Base-by-base conservation (phyloP, 495 filamentous ascomycete genomes). In the Neurospora africana region DNA sequence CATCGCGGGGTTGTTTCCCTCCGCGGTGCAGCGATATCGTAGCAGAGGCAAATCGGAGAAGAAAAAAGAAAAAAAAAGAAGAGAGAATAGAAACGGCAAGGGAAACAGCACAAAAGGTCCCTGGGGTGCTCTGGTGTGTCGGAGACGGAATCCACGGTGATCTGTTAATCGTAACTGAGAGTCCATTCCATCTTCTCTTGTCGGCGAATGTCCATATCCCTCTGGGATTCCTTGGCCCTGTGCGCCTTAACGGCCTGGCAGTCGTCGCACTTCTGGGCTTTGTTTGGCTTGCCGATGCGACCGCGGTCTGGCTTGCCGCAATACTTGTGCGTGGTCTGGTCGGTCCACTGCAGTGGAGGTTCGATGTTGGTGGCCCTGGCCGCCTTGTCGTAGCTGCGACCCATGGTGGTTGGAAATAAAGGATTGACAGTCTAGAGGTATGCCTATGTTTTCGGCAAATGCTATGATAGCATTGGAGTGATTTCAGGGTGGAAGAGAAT, bases 241-340 rank as follows among this genome's bases (percentile, higher is more conserved):
- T 68, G 38, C 10, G 75, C 75, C 75, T 79, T 79, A 74, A 79
- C n/a, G 2, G 37, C 68, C 27, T 75, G 43, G 40, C 78, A 80
- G 9, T 65, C 72, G 33, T 75, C 72, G 73, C 78, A 80, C 41
- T 76, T 74, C 43, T 80, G 78, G 7, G 76, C 78, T 69, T 79
- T 78, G 76, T 79, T 79, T 11, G 78, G 73, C 40, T 72, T 74
- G 38, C 74, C 76, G 4, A 19, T n/a, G 30, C 73, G 73, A 17
- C 75, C 76, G 35, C 38, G 33, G 72, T 80, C 78, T 15, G 73
- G 19, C 41, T 69, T 68, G 40, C 75, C 75, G 73, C 78, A 80
- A 68, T 79, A 80, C 70, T 80, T 80, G 74, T 80, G 78, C 0
- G 67, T 37, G 17, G 72, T 41, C 30, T 74, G 5, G 21, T 77